Evolutionary conservation across 768 basidiomycete species (phyloP).

Genomic region (Cystofilobasidium macerans): DNA sequence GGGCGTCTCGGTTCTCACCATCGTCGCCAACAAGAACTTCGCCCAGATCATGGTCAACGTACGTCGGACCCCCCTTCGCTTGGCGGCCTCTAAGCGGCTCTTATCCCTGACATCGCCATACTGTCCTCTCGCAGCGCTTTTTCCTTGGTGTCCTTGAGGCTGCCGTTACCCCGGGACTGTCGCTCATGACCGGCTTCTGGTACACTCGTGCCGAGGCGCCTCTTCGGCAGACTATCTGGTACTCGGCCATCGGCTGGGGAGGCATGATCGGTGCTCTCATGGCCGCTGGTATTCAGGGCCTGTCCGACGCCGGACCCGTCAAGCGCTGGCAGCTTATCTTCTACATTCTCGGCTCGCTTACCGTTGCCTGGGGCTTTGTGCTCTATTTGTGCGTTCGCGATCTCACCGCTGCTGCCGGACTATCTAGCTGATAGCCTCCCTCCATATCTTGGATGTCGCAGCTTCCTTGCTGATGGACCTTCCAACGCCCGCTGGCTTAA

Average conservation of each 20-base stretch:
- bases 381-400: no score
- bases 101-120: slow-evolving; percentile 37
- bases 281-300: slow-evolving; percentile 35
- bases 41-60: slow-evolving; percentile 35
- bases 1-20: slow-evolving; percentile 36
- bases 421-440: no score
- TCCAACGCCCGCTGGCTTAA: slow-evolving; percentile 37
- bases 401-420: no score
- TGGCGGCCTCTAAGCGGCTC: slow-evolving; percentile 29
- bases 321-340: slow-evolving; percentile 34
- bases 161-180: slow-evolving; percentile 37
- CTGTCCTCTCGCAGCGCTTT: slow-evolving; percentile 2
- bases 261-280: slow-evolving; percentile 39
- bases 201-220: slow-evolving; percentile 6
- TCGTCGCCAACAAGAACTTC: slow-evolving; percentile 35
- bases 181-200: slow-evolving; percentile 25
- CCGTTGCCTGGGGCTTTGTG: slow-evolving; percentile 33
- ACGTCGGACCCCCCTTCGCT: slow-evolving; percentile 24
- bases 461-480: slow-evolving; percentile 38
- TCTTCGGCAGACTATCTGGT: slow-evolving; percentile 39
- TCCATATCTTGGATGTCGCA: no score
- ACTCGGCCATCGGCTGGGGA: slow-evolving; percentile 34
- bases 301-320: slow-evolving; percentile 19
- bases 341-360: slow-evolving; percentile 36
- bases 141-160: slow-evolving; percentile 34